Conservation (phyloP, 2,329 filamentous ascomycete genomes). For the Fusarium veterinarium region DNA sequence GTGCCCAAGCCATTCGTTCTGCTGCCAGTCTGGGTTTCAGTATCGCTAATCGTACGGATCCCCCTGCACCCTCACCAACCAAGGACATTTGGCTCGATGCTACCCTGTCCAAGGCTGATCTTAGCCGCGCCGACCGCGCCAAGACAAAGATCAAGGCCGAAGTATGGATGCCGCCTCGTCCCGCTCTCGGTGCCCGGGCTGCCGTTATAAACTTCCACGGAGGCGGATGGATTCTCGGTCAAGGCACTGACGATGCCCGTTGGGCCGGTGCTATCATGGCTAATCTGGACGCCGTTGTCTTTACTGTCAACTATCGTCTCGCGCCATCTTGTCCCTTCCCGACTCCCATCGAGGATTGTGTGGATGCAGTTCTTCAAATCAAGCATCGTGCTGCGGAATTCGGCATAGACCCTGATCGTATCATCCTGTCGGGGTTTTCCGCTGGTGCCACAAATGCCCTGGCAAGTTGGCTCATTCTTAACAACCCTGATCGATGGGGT, state of each 20-base stretch:
- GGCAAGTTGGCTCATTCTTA: slow-evolving; percentile 59
- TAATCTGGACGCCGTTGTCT: slow-evolving; percentile 66
- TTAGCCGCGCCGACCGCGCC: slow-evolving; percentile 46
- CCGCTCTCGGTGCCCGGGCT: slow-evolving; percentile 54
- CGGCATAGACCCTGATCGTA: slow-evolving; percentile 64
- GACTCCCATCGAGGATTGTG: slow-evolving; percentile 72
- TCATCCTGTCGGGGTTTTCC: slow-evolving; percentile 73
- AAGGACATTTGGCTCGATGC: slow-evolving; percentile 57
- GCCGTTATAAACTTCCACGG: slow-evolving; percentile 75
- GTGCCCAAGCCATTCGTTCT: slow-evolving; percentile 57
- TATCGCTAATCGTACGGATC: slow-evolving; percentile 56
- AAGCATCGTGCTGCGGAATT: slow-evolving; percentile 66
- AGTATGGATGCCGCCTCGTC: slow-evolving; percentile 56
- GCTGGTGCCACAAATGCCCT: slow-evolving; percentile 69
- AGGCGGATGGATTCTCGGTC: slow-evolving; percentile 73
- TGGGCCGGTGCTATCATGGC: slow-evolving; percentile 67
- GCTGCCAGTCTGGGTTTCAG: slow-evolving; percentile 58
- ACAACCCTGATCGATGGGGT: slow-evolving; percentile 55
- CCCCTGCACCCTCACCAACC: slow-evolving; percentile 53
- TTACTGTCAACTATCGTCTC: slow-evolving; percentile 75
- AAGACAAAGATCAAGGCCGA: slow-evolving; percentile 58
- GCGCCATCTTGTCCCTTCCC: slow-evolving; percentile 74
- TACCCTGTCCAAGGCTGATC: slow-evolving; percentile 51
- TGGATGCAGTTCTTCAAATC: slow-evolving; percentile 72
- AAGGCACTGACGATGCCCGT: slow-evolving; percentile 71